Conservation (phyloP, 352 stramenopile species). For the Pythium sp. region DNA sequence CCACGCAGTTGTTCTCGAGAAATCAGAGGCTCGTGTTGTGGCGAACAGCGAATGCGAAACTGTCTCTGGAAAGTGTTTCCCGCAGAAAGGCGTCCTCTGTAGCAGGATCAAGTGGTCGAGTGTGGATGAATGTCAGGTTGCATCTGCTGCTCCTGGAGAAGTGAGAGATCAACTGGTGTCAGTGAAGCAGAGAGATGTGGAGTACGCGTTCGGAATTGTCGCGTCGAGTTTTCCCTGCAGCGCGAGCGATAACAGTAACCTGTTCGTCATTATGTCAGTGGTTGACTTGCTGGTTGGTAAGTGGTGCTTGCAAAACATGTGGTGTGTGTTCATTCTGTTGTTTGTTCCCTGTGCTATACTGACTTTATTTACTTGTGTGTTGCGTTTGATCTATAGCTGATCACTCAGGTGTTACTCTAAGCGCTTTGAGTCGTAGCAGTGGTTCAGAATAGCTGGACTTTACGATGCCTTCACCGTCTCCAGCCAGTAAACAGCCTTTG, state of each 20-base stretch:
- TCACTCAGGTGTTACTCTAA: not conserved
- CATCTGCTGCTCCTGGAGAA: not conserved
- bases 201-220: conserved; percentile 5
- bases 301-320: too few relatives aligned
- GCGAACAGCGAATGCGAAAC: not conserved
- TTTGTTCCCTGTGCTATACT: not conserved
- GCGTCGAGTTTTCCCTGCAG: not conserved
- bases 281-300: not conserved
- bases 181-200: not conserved
- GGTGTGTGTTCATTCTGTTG: too few relatives aligned
- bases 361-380: not conserved
- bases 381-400: not conserved
- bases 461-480: not conserved
- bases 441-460: not conserved
- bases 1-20: not conserved
- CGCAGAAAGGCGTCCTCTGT: not conserved
- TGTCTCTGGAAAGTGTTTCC: not conserved
- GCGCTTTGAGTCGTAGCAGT: not conserved
- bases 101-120: not conserved
- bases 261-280: not conserved
- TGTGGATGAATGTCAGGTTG: not conserved
- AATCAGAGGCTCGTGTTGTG: not conserved
- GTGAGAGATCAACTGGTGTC: not conserved
- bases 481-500: not conserved
- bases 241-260: not conserved